Evolutionary conservation across 2,329 filamentous ascomycete species (phyloP).

Genomic region (Colletotrichum godetiae): DNA sequence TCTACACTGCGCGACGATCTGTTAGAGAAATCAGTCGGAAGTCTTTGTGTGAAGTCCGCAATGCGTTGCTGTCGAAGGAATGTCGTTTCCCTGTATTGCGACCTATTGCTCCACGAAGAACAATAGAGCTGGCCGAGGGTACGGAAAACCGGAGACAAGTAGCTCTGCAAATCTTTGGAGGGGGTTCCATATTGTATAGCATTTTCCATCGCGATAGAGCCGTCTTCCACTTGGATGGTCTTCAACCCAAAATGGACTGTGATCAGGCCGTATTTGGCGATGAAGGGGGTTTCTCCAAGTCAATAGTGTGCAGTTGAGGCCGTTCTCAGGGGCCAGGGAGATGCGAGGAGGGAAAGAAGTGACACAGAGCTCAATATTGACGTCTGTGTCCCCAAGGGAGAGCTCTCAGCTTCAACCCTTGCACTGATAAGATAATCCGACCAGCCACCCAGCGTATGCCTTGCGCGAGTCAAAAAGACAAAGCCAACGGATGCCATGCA

Average conservation of each 20-base stretch:
- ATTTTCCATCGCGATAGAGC: neutral
- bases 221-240: neutral
- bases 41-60: neutral
- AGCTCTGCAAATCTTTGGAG: neutral
- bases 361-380: constrained; percentile 8
- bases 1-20: no score
- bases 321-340: constrained; percentile 28
- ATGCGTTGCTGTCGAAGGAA: constrained; percentile 10
- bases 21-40: neutral
- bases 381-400: constrained; percentile 20
- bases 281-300: constrained; percentile 1
- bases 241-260: neutral
- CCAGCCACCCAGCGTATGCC: neutral
- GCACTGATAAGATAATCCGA: neutral
- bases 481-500: neutral
- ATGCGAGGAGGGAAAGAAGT: neutral
- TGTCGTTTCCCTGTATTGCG: constrained; percentile 29
- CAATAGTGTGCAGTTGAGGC: constrained; percentile 25
- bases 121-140: neutral
- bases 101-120: constrained; percentile 18
- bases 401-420: neutral
- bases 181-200: constrained; percentile 17
- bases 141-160: neutral
- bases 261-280: neutral
- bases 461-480: neutral